Conservation (phyloP, 495 filamentous ascomycete species). For the Xylaria acuta region DNA sequence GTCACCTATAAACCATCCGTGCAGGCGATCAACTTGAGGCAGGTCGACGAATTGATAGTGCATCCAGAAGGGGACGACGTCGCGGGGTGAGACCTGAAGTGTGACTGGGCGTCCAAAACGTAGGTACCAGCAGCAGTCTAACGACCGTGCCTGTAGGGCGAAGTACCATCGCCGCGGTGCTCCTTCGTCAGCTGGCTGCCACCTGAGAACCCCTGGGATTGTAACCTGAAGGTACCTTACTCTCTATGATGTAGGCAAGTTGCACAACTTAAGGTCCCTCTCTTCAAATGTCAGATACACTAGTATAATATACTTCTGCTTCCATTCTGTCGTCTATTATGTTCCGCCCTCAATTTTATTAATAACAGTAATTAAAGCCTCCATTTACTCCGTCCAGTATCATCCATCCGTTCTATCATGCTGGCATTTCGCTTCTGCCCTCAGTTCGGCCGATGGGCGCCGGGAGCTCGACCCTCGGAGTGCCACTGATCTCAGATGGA, state of each 20-base stretch:
- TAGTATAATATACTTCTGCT: too few relatives aligned
- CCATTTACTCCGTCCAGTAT: background rate
- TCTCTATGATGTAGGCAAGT: too few relatives aligned
- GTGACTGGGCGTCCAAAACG: too few relatives aligned
- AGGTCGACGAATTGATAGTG: background rate
- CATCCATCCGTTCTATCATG: background rate
- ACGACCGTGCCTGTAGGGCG: too few relatives aligned
- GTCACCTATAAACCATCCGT: background rate
- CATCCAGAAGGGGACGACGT: constrained; percentile 16
- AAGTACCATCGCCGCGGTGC: background rate
- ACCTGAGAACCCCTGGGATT: too few relatives aligned
- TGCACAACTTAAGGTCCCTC: too few relatives aligned
- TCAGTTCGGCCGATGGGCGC: background rate
- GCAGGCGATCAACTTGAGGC: background rate
- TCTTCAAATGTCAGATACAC: too few relatives aligned
- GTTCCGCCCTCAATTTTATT: too few relatives aligned
- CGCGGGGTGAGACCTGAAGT: constrained; percentile 19
- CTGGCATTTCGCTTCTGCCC: constrained; percentile 12
- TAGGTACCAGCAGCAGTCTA: too few relatives aligned
- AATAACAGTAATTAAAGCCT: background rate
- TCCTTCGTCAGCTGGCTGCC: background rate
- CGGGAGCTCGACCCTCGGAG: constrained; percentile 3
- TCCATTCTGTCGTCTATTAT: too few relatives aligned
- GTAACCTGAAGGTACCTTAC: too few relatives aligned
- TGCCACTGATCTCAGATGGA: constrained; percentile 1